Evolutionary conservation across 495 filamentous ascomycete species (phyloP).

Genomic region (Neurospora sp.): DNA sequence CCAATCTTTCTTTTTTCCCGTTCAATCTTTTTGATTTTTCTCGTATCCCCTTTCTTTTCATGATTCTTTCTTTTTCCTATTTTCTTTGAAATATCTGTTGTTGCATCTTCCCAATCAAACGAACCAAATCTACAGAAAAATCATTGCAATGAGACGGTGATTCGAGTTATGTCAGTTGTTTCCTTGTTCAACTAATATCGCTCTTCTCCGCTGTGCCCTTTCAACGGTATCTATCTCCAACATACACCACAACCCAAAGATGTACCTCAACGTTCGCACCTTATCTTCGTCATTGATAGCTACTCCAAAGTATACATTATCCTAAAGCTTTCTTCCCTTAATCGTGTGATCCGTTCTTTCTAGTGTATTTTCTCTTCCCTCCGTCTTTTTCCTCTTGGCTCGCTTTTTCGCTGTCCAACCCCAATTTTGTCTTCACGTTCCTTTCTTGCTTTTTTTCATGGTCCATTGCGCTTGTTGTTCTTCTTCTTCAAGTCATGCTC

Average conservation of each 20-base stretch:
- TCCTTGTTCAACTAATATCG: not conserved
- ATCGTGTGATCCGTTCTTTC: not conserved
- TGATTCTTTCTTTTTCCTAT: no score
- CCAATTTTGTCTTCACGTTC: not conserved
- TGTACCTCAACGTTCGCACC: not conserved
- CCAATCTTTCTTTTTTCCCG: no score
- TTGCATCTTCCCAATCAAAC: not conserved
- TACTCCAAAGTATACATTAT: not conserved
- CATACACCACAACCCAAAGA: not conserved
- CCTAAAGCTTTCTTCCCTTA: not conserved
- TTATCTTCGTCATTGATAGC: not conserved
- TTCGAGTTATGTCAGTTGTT: not conserved
- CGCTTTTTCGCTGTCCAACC: not conserved
- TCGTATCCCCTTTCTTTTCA: no score
- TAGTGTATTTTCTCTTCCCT: not conserved
- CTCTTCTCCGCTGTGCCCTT: not conserved
- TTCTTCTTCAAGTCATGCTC: slow-evolving; percentile 10
- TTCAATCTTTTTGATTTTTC: no score
- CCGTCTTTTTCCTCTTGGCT: not conserved
- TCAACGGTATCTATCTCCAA: not conserved
- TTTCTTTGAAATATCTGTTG: not conserved
- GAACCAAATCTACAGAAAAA: not conserved
- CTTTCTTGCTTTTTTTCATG: slow-evolving; percentile 3
- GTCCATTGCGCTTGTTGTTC: slow-evolving; percentile 1
- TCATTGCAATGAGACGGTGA: not conserved